phyloP scores from a whole-genome alignment of 257 asterid species.

The Ballota nigra region DNA sequence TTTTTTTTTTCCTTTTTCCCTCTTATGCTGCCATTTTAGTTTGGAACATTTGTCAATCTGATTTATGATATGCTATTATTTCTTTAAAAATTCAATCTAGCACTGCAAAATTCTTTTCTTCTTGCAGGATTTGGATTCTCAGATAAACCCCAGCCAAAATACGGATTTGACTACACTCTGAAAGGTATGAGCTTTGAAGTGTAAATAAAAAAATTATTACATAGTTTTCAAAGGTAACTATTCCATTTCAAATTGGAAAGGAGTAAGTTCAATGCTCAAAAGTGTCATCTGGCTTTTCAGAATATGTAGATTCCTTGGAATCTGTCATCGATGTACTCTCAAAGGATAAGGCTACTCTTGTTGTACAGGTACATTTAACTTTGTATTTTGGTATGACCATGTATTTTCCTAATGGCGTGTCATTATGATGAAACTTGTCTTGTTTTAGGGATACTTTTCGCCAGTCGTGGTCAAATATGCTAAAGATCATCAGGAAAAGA shows the following conservation, averaged over 20 bases:
- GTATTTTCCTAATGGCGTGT: neutral
- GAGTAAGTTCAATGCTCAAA: constrained; percentile 2
- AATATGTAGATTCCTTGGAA: constrained; percentile 68
- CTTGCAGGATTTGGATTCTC: constrained; percentile 94
- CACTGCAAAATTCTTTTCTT: constrained; percentile 15
- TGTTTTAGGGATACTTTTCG: constrained; percentile 73
- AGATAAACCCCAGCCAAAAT: constrained; percentile 90
- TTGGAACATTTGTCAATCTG: neutral
- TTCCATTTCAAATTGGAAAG: constrained; percentile 14
- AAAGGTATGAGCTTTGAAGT: constrained; percentile 48
- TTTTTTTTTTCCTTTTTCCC: too few relatives aligned
- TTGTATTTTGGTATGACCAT: neutral
- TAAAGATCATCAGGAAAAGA: constrained; percentile 64
- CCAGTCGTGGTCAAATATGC: constrained; percentile 81
- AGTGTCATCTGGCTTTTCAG: constrained; percentile 37
- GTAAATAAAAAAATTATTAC: neutral
- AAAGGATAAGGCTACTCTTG: constrained; percentile 60
- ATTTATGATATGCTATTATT: neutral
- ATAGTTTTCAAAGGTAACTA: neutral
- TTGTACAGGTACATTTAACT: constrained; percentile 66
- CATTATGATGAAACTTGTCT: constrained; percentile 2
- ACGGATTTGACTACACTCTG: constrained; percentile 87
- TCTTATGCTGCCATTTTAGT: too few relatives aligned
- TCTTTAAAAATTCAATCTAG: neutral
- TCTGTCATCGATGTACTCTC: constrained; percentile 59